phyloP scores from a whole-genome alignment of 208 protist genomes.

The Wallacemonas sp. region DNA sequence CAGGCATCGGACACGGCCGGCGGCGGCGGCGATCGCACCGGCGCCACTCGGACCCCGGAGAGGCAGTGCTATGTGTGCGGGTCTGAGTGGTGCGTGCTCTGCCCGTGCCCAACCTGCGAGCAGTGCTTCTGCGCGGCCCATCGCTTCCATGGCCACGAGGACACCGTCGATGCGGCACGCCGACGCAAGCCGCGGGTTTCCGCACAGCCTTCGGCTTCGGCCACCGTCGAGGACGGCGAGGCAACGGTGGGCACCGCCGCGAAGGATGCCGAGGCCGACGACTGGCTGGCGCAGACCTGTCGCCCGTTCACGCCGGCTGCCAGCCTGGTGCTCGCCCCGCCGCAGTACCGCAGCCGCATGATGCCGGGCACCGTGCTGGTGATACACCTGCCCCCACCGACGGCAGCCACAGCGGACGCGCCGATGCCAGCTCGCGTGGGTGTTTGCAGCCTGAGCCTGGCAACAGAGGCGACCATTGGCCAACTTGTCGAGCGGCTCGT shows the following conservation, averaged over 20 bases:
- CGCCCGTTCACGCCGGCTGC: constrained; percentile 25
- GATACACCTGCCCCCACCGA: background rate
- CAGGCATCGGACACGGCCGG: too few relatives aligned
- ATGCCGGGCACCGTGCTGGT: constrained; percentile 34
- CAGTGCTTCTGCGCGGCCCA: constrained; percentile 55
- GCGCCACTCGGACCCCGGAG: too few relatives aligned
- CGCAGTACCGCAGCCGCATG: constrained; percentile 44
- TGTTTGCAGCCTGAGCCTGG: constrained; percentile 50
- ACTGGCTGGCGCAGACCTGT: constrained; percentile 20
- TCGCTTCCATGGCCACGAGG: constrained; percentile 66
- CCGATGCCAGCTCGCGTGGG: constrained; percentile 14
- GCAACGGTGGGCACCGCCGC: background rate
- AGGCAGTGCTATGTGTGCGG: constrained; percentile 45
- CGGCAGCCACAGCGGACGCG: background rate
- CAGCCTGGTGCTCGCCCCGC: constrained; percentile 42
- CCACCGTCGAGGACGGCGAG: background rate
- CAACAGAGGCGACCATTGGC: constrained; percentile 54
- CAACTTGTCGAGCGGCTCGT: constrained; percentile 63
- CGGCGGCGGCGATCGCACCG: background rate
- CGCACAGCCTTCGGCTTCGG: background rate
- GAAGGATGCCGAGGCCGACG: background rate
- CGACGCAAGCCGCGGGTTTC: background rate
- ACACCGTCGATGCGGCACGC: constrained; percentile 7
- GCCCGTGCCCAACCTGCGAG: constrained; percentile 42
- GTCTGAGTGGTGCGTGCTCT: constrained; percentile 38